Base-by-base conservation (phyloP, 331 rosid species). In the Malus hybrid region DNA sequence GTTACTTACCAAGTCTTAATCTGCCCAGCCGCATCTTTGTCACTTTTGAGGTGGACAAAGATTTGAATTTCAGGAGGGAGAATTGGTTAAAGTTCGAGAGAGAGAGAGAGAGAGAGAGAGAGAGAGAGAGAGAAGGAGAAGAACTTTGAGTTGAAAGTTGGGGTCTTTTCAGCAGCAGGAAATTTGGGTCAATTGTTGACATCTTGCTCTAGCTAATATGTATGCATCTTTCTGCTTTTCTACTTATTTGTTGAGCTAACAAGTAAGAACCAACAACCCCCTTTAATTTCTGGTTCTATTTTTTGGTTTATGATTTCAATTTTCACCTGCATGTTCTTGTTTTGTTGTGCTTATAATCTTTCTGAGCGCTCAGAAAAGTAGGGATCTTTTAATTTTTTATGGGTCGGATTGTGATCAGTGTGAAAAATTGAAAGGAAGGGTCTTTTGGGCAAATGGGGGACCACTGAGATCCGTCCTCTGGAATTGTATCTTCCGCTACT, bases 391-490 rank as follows among this genome's bases (percentile, higher is more conserved):
- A 46, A 10, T 61, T 69, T 76, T 67, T 62, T 58, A 46, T 18
- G 62, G 71, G 36, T 73, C 66, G 71, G 46, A 56, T 82, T 39
- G 12, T 3, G 46, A 9, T 39, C 46, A 0, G 46, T 52, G n/a
- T 62, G 48, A 72, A 62, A 53, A 62, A 28, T 69, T 68, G 48
- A 34, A 63, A 39, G 73, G 12, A 39, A 39, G 46, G 55, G 67
- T 36, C 42, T 66, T 78, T 56, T 24, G 55, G 82, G 68, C 16
- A 50, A 73, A 24, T 56, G 73, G 81, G 78, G 81, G 84, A 76
- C 84, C 87, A 68, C 77, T 61, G 29, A 42, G 81, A 77, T 80
- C 81, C 56, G 63, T 58, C 50, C 61, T 71, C 68, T 75, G 83
- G 74, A 53, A 70, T 71, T 57, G 52, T 69, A 19, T 57, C 55